A percentile compares a stretch with the other conserved stretches of the same genome.
Evolutionary conservation across 106 monocot genomes (phyloP).

Genomic region (Vanilla planifolia): DNA sequence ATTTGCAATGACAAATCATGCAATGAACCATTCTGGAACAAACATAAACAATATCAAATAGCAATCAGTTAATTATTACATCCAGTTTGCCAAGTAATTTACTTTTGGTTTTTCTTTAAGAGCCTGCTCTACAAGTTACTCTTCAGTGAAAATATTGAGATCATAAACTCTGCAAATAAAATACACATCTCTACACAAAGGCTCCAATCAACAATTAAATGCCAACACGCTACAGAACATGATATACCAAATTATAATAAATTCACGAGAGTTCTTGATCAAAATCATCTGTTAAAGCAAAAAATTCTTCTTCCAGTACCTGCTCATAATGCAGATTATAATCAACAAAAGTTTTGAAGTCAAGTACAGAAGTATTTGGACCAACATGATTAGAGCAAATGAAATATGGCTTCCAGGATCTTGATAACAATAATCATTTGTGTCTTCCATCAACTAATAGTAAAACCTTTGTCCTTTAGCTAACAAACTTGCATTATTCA

Average conservation of each 20-base stretch:
- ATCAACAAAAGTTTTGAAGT: conserved; percentile 35
- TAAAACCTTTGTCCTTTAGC: background rate
- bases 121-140: conserved; percentile 80
- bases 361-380: conserved; percentile 43
- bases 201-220: background rate
- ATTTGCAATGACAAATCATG: background rate
- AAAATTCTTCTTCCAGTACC: conserved; percentile 40
- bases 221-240: no score
- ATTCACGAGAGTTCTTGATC: conserved; percentile 57
- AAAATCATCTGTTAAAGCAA: conserved; percentile 21
- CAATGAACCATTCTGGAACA: conserved; percentile 6
- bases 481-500: no score
- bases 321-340: conserved; percentile 6
- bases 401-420: conserved; percentile 16
- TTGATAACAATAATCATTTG: conserved; percentile 5
- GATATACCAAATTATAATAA: background rate
- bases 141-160: conserved; percentile 68
- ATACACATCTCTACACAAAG: background rate
- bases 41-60: background rate
- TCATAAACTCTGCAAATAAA: conserved; percentile 63
- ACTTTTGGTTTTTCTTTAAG: conserved; percentile 54
- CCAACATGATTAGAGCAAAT: conserved; percentile 54
- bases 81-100: no score
- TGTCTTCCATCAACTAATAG: background rate
- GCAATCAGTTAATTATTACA: no score